These are phyloP conservation scores for Microcyclosporella mali DNA, from an alignment of 2,329 filamentous ascomycete genomes.

Conservation along the genomic window DNA sequence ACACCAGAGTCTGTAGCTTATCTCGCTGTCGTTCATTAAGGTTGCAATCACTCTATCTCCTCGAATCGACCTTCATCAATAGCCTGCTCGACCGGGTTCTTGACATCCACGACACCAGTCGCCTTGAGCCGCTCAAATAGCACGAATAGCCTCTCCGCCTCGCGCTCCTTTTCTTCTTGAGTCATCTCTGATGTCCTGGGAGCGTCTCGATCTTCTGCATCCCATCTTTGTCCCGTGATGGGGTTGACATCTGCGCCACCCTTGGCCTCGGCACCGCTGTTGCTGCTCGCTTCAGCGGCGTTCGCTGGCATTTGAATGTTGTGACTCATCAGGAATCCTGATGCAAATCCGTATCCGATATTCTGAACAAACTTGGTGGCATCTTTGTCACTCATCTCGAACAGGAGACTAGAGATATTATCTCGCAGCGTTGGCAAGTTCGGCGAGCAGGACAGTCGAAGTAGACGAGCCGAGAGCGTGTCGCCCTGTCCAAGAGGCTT, in stretches of 20 bases:
- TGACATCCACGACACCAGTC: slow-evolving; percentile 68
- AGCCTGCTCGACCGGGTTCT: slow-evolving; percentile 71
- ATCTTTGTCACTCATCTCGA: slow-evolving; percentile 78
- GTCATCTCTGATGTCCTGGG: slow-evolving; percentile 69
- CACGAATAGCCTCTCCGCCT: slow-evolving; percentile 84
- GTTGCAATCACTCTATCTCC: slow-evolving; percentile 51
- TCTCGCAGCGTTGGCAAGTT: slow-evolving; percentile 65
- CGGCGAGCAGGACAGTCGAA: slow-evolving; percentile 71
- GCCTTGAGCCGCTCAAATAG: slow-evolving; percentile 75
- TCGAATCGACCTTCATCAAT: slow-evolving; percentile 64
- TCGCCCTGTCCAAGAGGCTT: slow-evolving; percentile 69
- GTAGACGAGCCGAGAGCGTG: slow-evolving; percentile 67
- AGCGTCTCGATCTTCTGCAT: slow-evolving; percentile 45
- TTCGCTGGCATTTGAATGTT: slow-evolving; percentile 70
- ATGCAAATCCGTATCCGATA: slow-evolving; percentile 89
- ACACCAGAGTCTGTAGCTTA: no score
- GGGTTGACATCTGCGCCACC: slow-evolving; percentile 58
- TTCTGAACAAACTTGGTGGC: slow-evolving; percentile 77
- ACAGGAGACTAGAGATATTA: slow-evolving; percentile 71
- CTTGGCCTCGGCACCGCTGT: slow-evolving; percentile 19
- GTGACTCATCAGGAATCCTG: slow-evolving; percentile 80
- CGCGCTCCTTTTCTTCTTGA: slow-evolving; percentile 81
- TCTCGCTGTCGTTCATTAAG: no score
- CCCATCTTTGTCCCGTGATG: slow-evolving; percentile 70
- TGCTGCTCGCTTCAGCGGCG: slow-evolving; percentile 51